Evolutionary conservation across 495 filamentous ascomycete genomes (phyloP).

Genomic region (Hypoxylon perforatum): DNA sequence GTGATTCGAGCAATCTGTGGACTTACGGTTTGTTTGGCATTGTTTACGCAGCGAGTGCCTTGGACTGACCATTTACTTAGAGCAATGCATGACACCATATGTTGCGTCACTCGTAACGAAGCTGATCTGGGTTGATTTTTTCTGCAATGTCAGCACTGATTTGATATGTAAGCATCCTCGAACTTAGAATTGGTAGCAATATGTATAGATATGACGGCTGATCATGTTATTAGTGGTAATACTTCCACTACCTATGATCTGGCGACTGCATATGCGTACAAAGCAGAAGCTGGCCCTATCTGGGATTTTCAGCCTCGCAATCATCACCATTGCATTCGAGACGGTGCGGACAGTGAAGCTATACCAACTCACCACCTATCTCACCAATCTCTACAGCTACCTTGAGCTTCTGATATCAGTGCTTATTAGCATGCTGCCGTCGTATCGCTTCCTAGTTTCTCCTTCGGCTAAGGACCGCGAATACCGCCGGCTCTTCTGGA

Average conservation of each 20-base stretch:
- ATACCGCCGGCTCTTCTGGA: slow-evolving; percentile 25
- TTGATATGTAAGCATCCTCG: slow-evolving; percentile 8
- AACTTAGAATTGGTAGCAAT: background rate
- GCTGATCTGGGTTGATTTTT: slow-evolving; percentile 11
- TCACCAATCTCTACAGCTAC: slow-evolving; percentile 27
- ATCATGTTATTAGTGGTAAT: slow-evolving; percentile 11
- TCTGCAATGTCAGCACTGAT: slow-evolving; percentile 17
- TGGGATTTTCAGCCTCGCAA: slow-evolving; percentile 36
- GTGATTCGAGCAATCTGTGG: slow-evolving; percentile 3
- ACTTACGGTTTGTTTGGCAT: too few species aligned
- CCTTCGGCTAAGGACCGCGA: slow-evolving; percentile 21
- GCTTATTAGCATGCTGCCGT: slow-evolving; percentile 24
- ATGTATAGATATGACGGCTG: too few species aligned
- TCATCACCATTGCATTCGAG: slow-evolving; percentile 31
- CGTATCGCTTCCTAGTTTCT: slow-evolving; percentile 30
- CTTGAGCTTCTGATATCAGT: slow-evolving; percentile 26
- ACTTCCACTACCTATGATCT: slow-evolving; percentile 50
- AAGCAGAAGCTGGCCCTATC: slow-evolving; percentile 49
- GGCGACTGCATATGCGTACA: slow-evolving; percentile 45
- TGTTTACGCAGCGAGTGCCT: slow-evolving; percentile 15
- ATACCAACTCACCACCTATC: background rate
- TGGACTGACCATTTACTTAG: background rate
- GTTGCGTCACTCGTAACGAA: slow-evolving; percentile 7
- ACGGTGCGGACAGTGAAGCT: slow-evolving; percentile 23
- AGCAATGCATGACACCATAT: slow-evolving; percentile 4